These are phyloP conservation scores for Mycena vitilis DNA, from an alignment of 768 basidiomycete genomes.

Conservation along the genomic window DNA sequence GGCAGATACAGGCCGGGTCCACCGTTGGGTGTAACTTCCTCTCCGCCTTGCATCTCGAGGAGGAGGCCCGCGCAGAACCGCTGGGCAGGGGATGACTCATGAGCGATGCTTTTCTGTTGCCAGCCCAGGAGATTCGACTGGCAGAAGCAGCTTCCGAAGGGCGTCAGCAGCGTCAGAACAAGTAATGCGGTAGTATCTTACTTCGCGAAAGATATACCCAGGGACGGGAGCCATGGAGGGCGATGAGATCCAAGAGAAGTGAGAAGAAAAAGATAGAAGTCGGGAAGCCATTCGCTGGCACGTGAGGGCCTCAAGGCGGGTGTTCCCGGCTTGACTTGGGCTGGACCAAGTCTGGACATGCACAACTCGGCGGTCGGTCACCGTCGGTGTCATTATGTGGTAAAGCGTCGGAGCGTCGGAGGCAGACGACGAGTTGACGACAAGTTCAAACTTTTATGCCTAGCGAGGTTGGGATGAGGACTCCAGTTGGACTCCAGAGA, in stretches of 20 bases:
- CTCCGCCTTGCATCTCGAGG: neutral
- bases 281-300: no score
- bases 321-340: no score
- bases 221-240: neutral
- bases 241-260: neutral
- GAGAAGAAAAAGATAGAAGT: neutral
- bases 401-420: no score
- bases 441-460: no score
- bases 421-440: no score
- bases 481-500: no score
- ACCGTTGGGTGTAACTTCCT: neutral
- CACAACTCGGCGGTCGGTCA: no score
- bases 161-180: neutral
- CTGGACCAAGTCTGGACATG: no score
- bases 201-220: neutral
- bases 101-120: neutral
- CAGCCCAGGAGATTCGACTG: neutral
- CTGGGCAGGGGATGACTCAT: slow-evolving; percentile 4
- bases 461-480: no score
- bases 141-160: neutral
- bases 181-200: neutral
- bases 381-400: no score
- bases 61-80: slow-evolving; percentile 9
- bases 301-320: no score
- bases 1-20: slow-evolving; percentile 6